phyloP scores from a whole-genome alignment of 805 yeast species.

The Monosporozyma servazzii region DNA sequence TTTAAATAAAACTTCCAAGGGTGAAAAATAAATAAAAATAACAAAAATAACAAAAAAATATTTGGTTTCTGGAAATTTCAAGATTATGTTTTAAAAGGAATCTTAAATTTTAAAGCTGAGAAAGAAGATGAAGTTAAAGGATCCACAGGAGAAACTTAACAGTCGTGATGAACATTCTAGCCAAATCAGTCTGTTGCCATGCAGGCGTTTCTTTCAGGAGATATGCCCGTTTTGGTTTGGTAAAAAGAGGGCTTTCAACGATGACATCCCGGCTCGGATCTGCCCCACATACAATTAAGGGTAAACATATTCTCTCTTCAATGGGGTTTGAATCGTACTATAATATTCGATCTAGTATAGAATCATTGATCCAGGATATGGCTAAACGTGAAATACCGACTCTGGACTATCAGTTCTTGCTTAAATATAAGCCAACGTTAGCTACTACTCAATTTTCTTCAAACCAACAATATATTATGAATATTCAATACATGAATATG shows the following conservation, averaged over 20 bases:
- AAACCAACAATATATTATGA: constrained; percentile 30
- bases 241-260: not conserved
- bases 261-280: not conserved
- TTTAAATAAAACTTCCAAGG: not conserved
- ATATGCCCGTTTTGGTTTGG: not conserved
- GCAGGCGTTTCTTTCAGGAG: no score
- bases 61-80: no score
- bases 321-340: constrained; percentile 42
- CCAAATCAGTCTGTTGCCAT: no score
- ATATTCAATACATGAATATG: constrained; percentile 48
- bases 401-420: constrained; percentile 42
- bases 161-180: no score
- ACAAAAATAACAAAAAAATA: no score
- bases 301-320: constrained; percentile 5
- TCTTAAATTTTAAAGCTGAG: no score
- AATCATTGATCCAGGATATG: constrained; percentile 48
- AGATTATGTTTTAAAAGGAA: no score
- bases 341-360: constrained; percentile 48
- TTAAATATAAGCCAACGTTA: constrained; percentile 29
- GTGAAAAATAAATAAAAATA: no score
- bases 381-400: constrained; percentile 45
- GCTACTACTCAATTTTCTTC: constrained; percentile 18
- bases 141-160: no score
- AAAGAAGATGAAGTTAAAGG: no score
- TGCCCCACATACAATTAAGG: not conserved